Percentiles rank a stretch among this genome's conserved stretches.
These are phyloP conservation scores for Ophiocordyceps camponoti-leonardi DNA, from an alignment of 2,329 filamentous ascomycete genomes.

Conservation along the genomic window DNA sequence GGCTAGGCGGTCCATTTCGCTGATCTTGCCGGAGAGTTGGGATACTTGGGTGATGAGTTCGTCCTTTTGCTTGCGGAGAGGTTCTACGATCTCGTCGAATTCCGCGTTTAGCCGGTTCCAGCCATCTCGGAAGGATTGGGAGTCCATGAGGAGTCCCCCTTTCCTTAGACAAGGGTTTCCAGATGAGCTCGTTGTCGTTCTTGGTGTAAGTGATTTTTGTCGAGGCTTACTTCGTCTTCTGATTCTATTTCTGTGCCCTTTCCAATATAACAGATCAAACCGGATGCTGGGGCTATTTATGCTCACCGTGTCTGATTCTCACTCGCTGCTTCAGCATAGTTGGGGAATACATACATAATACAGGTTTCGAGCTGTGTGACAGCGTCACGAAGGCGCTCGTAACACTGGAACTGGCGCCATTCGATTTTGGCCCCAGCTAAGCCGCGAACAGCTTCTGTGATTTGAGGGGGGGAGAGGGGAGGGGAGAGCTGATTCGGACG, in stretches of 20 bases:
- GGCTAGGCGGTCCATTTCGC: neutral
- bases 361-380: constrained; percentile 1
- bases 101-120: neutral
- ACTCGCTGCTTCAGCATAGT: too few relatives aligned
- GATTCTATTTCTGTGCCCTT: too few relatives aligned
- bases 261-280: neutral
- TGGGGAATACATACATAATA: neutral
- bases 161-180: too few relatives aligned
- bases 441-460: too few relatives aligned
- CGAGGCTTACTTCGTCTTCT: too few relatives aligned
- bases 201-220: too few relatives aligned
- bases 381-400: neutral
- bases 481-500: too few relatives aligned
- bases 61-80: neutral
- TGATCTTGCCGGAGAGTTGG: neutral
- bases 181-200: too few relatives aligned
- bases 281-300: neutral
- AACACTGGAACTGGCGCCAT: too few relatives aligned
- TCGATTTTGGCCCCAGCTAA: too few relatives aligned
- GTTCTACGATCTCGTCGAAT: neutral
- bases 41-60: neutral
- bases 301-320: too few relatives aligned
- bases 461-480: too few relatives aligned
- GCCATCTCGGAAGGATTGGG: neutral
- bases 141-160: neutral